These are phyloP conservation scores for Cardamine occulta DNA, from an alignment of 345 rosid species.

Conservation along the genomic window DNA sequence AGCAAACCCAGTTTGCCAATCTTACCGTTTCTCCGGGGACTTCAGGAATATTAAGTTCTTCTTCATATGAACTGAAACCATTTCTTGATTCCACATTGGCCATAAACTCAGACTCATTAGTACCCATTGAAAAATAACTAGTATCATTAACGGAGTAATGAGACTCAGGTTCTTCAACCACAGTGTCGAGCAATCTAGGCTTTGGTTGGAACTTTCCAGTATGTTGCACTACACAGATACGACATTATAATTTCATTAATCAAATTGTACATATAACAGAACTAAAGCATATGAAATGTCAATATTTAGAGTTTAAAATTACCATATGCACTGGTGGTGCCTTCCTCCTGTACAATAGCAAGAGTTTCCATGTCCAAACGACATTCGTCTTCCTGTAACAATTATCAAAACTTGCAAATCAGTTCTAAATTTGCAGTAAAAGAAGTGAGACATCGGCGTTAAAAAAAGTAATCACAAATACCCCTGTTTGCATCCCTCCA, in stretches of 20 bases:
- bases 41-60: conserved; percentile 37
- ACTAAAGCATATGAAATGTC: not conserved
- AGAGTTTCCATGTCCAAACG: conserved; percentile 47
- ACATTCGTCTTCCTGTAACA: conserved; percentile 44
- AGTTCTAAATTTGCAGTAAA: conserved; percentile 7
- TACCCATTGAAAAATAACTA: conserved; percentile 21
- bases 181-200: conserved; percentile 48
- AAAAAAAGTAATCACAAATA: not conserved
- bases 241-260: not conserved
- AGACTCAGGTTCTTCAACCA: conserved; percentile 41
- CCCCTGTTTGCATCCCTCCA: conserved; percentile 23
- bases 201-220: conserved; percentile 55
- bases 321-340: conserved; percentile 39
- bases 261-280: not conserved
- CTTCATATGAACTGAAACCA: conserved; percentile 15
- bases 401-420: conserved; percentile 6
- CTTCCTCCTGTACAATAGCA: conserved; percentile 49
- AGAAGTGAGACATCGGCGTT: conserved; percentile 4
- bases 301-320: conserved; percentile 4
- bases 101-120: conserved; percentile 36
- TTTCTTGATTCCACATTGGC: conserved; percentile 42
- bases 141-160: conserved; percentile 45
- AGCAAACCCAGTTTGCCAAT: conserved; percentile 7
- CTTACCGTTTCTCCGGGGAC: conserved; percentile 49
- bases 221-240: conserved; percentile 39